Evolutionary conservation across 2,329 filamentous ascomycete species (phyloP), one percentile per base, ranked within the genome.

Genomic region (Arthrobotrys conoides): DNA sequence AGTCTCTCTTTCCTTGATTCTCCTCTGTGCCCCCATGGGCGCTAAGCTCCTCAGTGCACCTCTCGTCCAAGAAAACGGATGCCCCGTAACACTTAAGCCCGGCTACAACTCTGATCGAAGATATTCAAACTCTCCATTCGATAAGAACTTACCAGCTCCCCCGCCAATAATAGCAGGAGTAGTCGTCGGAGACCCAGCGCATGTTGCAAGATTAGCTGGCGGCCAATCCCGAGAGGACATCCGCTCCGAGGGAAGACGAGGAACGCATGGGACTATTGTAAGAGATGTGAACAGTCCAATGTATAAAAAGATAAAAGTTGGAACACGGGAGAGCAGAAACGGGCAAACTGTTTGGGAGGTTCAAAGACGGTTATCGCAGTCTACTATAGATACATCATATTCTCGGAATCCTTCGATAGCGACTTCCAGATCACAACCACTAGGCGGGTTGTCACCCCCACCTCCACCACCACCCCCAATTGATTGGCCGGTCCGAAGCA

Each of bases 11-110:
- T 81, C 81, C 3, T 57, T 81, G 44, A 80, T 82, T 18, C 64
- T 82, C 10, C 80, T 81, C 8, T 81, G 80, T 48, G 80, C 76
- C 2, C 81, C 80, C 10, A 82, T 82, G 81, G 80, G 76, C 14
- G 79, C 80, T n/a, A 82, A 82, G 44, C 70, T 82, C 6, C 71
- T 82, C n/a, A 38, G 79, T 27, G 66, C 79, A 6, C 80, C 81
- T 5, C 69, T 82, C 5, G 49, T 77, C 16, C 75, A 76, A n/a
- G 81, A 82, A 12, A 64, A 49, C 3, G 67, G 77, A 67, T 61
- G 20, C 12, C 72, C 63, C 9, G 53, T 64, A n/a, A 51, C 41
- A 24, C n/a, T 63, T 2, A 71, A 71, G 59, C 51, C 27, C 10
- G 55, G 59, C 20, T 24, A 51, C 46, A 72, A 75, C 66, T 71